Evolutionary conservation across 2,329 filamentous ascomycete genomes (phyloP).

Genomic region (Phyllosticta citrichinensis): DNA sequence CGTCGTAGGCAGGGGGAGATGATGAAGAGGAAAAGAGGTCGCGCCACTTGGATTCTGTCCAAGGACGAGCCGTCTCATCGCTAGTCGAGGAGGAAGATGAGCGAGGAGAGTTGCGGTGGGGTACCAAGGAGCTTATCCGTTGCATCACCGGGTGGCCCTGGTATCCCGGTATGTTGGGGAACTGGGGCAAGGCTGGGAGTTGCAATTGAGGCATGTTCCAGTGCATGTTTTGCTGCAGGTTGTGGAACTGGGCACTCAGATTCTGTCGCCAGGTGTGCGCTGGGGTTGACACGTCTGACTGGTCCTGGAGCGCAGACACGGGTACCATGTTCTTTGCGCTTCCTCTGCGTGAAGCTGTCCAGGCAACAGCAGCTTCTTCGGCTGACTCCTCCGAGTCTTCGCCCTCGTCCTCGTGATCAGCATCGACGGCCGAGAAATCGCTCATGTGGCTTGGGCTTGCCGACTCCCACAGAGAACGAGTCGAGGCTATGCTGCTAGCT

Average conservation of each 20-base stretch:
- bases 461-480: constrained; percentile 58
- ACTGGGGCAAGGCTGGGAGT: constrained; percentile 32
- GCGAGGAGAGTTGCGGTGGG: constrained; percentile 47
- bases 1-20: constrained; percentile 68
- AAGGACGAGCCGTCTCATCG: constrained; percentile 27
- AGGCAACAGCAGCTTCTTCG: background rate
- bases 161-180: constrained; percentile 53
- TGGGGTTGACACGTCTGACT: constrained; percentile 30
- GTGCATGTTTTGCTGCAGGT: constrained; percentile 63
- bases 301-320: background rate
- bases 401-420: constrained; percentile 7
- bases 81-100: background rate
- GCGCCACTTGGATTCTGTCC: constrained; percentile 13
- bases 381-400: constrained; percentile 7
- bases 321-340: background rate
- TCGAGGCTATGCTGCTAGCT: constrained; percentile 56
- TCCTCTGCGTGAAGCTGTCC: constrained; percentile 5
- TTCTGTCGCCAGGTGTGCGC: constrained; percentile 53
- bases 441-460: constrained; percentile 7
- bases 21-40: constrained; percentile 27
- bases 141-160: constrained; percentile 61
- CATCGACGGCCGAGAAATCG: constrained; percentile 2
- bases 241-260: constrained; percentile 61
- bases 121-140: constrained; percentile 62
- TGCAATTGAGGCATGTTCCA: constrained; percentile 54